Evolutionary conservation across 768 basidiomycete genomes (phyloP).

Genomic region (Multifurca ochricompacta): DNA sequence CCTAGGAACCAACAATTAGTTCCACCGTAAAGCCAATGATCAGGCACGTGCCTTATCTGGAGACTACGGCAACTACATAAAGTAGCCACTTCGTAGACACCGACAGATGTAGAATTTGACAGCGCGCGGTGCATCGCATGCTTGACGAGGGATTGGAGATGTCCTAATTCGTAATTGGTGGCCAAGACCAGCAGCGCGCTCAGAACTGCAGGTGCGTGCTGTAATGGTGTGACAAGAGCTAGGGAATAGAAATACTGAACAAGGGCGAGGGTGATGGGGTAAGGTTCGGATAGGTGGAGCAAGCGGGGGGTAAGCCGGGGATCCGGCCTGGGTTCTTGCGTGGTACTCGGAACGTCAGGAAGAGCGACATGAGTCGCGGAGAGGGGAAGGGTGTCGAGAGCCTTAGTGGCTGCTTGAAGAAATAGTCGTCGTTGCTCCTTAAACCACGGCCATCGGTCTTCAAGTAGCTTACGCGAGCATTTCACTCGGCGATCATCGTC

Average conservation of each 20-base stretch:
- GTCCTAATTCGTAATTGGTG: conserved; percentile 70
- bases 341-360: conserved; percentile 47
- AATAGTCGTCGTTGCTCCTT: conserved; percentile 57
- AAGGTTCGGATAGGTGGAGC: conserved; percentile 81
- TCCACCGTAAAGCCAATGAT: conserved; percentile 13
- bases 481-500: conserved; percentile 80
- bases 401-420: conserved; percentile 46
- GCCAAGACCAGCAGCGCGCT: conserved; percentile 80
- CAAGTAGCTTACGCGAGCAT: conserved; percentile 78
- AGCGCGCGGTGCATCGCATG: conserved; percentile 91
- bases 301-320: conserved; percentile 74
- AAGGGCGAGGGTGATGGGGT: conserved; percentile 79
- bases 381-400: conserved; percentile 50
- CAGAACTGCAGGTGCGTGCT: conserved; percentile 84
- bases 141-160: conserved; percentile 74
- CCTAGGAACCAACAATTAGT: conserved; percentile 29
- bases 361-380: conserved; percentile 56
- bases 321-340: conserved; percentile 52
- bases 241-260: conserved; percentile 92
- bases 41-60: conserved; percentile 64
- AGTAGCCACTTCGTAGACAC: conserved; percentile 93
- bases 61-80: conserved; percentile 81
- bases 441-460: conserved; percentile 96
- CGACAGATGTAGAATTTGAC: conserved; percentile 78
- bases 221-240: conserved; percentile 80